These are phyloP conservation scores for Suillus tomentosus DNA, from an alignment of 768 basidiomycete species.

Conservation along the genomic window DNA sequence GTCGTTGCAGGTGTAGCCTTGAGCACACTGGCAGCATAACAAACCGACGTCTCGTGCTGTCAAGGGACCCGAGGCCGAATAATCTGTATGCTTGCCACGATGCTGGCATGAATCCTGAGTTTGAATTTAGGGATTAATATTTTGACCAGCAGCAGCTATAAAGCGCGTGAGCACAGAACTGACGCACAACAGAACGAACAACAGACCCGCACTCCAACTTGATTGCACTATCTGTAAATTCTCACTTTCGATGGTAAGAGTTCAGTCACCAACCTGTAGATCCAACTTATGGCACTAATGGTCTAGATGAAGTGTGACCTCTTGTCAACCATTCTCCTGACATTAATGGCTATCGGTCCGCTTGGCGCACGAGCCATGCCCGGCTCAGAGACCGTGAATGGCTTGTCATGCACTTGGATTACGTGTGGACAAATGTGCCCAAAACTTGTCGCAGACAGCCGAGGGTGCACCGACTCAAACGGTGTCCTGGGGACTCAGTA, in stretches of 20 bases:
- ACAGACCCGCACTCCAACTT: not conserved
- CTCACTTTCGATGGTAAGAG: not conserved
- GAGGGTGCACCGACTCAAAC: slow-evolving; percentile 1
- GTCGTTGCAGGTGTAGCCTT: slow-evolving; percentile 77
- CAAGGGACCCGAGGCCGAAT: not conserved
- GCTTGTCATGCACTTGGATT: slow-evolving; percentile 13
- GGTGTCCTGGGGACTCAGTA: not conserved
- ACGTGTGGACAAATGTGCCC: slow-evolving; percentile 11
- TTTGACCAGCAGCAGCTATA: not conserved
- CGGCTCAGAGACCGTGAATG: not conserved
- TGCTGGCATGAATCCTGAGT: not conserved
- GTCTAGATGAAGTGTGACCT: not conserved
- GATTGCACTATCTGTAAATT: not conserved
- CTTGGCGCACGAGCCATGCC: not conserved
- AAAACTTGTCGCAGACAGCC: not conserved
- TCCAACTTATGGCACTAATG: not conserved
- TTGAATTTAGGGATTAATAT: not conserved
- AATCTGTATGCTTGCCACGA: not conserved
- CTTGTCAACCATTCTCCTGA: too few relatives aligned
- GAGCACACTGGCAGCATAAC: not conserved
- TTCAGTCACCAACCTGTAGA: not conserved
- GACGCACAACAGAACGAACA: not conserved
- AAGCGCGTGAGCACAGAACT: not conserved
- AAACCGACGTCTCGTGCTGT: not conserved
- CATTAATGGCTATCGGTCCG: not conserved